phyloP scores from a whole-genome alignment of 495 filamentous ascomycete species.

The Aspergillus haitiensis region DNA sequence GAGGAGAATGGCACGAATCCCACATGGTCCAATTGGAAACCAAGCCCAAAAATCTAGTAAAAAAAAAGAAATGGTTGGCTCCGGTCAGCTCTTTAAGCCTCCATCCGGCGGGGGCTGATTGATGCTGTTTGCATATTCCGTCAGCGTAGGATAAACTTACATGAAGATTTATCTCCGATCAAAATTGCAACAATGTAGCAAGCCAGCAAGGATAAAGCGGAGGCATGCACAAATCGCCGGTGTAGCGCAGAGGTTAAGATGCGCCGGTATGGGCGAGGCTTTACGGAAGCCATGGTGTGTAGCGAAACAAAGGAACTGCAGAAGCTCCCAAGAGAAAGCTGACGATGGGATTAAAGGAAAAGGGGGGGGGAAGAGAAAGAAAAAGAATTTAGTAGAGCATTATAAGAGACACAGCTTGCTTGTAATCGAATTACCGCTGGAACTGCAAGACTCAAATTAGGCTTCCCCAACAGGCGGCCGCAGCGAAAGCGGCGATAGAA shows the following conservation, averaged over 20 bases:
- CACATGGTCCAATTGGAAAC: constrained; percentile 77
- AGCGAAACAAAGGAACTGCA: constrained; percentile 30
- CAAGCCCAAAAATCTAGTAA: constrained; percentile 74
- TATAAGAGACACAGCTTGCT: constrained; percentile 26
- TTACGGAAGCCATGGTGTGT: constrained; percentile 47
- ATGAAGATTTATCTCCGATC: constrained; percentile 67
- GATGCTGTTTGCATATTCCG: constrained; percentile 3
- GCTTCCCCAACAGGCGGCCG: constrained; percentile 12
- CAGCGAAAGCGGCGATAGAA: constrained; percentile 21
- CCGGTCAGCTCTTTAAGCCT: not conserved
- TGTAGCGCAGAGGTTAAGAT: constrained; percentile 89
- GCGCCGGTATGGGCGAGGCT: constrained; percentile 71
- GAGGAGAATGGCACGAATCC: constrained; percentile 68
- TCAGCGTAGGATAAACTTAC: constrained; percentile 44
- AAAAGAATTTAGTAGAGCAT: constrained; percentile 38
- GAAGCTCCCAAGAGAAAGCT: constrained; percentile 29
- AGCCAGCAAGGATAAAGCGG: constrained; percentile 60
- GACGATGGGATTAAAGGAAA: constrained; percentile 4
- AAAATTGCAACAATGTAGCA: constrained; percentile 74
- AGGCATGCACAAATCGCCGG: constrained; percentile 76
- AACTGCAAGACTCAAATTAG: not conserved
- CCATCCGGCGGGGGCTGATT: constrained; percentile 3
- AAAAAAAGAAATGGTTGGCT: constrained; percentile 14
- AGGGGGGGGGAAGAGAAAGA: not conserved
- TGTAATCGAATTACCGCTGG: constrained; percentile 11